phyloP scores from a whole-genome alignment of 495 filamentous ascomycete genomes.

The Penicillium macrosclerotiorum region DNA sequence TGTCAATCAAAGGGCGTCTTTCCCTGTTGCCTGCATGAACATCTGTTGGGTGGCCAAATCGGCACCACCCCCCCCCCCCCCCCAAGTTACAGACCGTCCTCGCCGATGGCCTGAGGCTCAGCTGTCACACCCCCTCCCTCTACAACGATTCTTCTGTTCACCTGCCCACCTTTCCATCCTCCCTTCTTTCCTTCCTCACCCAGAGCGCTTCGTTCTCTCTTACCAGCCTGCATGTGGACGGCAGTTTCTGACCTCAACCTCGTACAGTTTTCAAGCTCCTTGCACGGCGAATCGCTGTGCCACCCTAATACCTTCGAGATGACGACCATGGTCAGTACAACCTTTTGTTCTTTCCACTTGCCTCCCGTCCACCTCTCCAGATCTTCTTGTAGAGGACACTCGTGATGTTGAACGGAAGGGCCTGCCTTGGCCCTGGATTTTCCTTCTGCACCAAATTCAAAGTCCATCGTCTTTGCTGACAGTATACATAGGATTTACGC shows the following conservation, averaged over 20 bases:
- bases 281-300: constrained; percentile 42
- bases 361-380: neutral
- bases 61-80: too few species aligned
- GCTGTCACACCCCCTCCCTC: constrained; percentile 17
- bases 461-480: constrained; percentile 13
- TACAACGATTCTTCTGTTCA: constrained; percentile 1
- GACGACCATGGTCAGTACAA: constrained; percentile 49
- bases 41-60: constrained; percentile 13
- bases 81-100: constrained; percentile 5
- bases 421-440: neutral
- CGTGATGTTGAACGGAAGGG: neutral
- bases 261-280: constrained; percentile 7
- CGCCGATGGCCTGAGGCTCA: constrained; percentile 18
- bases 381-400: neutral
- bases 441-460: neutral
- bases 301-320: constrained; percentile 34
- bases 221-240: too few species aligned
- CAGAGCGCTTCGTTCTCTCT: constrained; percentile 1
- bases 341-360: constrained; percentile 6
- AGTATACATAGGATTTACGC: constrained; percentile 76
- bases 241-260: constrained; percentile 9
- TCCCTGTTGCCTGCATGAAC: constrained; percentile 1
- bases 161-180: neutral
- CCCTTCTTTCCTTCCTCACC: neutral
- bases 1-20: neutral